Conservation (phyloP, 164 flowering plant genomes). For the Aristolochia contorta region DNA sequence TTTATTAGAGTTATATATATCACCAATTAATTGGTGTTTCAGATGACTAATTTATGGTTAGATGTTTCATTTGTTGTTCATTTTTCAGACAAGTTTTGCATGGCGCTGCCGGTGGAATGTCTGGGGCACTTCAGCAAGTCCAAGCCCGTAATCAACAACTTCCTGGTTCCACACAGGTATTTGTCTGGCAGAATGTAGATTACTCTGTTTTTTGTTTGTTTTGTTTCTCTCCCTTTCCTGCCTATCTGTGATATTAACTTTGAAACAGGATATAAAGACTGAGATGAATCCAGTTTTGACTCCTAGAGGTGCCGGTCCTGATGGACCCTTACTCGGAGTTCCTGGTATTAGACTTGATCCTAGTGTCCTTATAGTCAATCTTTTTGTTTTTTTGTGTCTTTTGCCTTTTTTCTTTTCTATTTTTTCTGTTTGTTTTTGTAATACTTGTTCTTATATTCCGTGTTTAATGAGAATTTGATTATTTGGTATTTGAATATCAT, state of each 20-base stretch:
- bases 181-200: neutral
- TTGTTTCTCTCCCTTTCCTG: neutral
- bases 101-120: constrained; percentile 73
- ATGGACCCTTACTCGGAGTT: constrained; percentile 67
- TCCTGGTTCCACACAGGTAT: constrained; percentile 64
- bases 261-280: constrained; percentile 54
- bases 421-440: too few relatives aligned
- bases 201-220: neutral
- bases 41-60: too few relatives aligned
- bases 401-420: too few relatives aligned
- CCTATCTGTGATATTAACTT: neutral
- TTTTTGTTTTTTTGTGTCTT: neutral
- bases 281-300: constrained; percentile 60
- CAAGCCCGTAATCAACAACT: constrained; percentile 80
- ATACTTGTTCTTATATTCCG: too few relatives aligned
- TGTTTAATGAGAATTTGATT: neutral
- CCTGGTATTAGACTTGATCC: constrained; percentile 40
- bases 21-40: too few relatives aligned
- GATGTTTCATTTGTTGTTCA: too few relatives aligned
- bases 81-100: constrained; percentile 82
- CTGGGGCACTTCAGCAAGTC: constrained; percentile 66
- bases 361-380: neutral
- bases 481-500: neutral
- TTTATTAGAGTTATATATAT: too few relatives aligned
- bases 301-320: constrained; percentile 57